Base-by-base conservation (phyloP, 768 basidiomycete species). In the Amanita rimosa region DNA sequence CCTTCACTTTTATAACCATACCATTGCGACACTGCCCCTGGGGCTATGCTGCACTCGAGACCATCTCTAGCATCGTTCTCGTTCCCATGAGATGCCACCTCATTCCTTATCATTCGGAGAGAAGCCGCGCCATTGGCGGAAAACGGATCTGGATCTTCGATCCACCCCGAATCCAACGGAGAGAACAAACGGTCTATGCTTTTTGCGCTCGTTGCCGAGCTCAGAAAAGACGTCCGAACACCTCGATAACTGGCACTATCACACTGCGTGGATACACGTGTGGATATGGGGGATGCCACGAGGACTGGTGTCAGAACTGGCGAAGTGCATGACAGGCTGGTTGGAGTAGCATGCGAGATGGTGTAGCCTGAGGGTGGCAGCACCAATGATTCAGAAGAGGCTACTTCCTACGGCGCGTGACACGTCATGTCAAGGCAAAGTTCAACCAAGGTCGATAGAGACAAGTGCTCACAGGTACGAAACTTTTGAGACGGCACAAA, bases 391-490 rank as follows among this genome's bases (percentile, higher is more conserved):
- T 42, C 48, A 14, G 22, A 43, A 16, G 48, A 41, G 6, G 31
- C 39, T 39, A 40, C 6, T 36, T 31, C 48, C 48, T 49, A 4
- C 8, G 26, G 9, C 14, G 5, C 9, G 14, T 19, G 27, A 49
- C 6, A 31, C 31, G 31, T 31, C 29, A 31, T 31, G 31, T 31
- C 31, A 31, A 13, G 29, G 29, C 29, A n/a, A n/a, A n/a, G n/a
- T n/a, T n/a, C n/a, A n/a, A n/a, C n/a, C n/a, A n/a, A n/a, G 31
- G 31, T 31, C 26, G 19, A 26, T 2, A n/a, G 4, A 16, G 16
- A 19, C 6, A 0, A n/a, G 22, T n/a, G 38, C 48, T 42, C 34
- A 49, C 48, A 11, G 48, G 48, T 14, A 43, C 39, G 22, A 49
- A 49, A 36, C 40, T 43, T 33, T 35, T 43, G 40, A 49, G 35